Conservation (phyloP, 2,329 filamentous ascomycete species). For the Aspergillus sp. region DNA sequence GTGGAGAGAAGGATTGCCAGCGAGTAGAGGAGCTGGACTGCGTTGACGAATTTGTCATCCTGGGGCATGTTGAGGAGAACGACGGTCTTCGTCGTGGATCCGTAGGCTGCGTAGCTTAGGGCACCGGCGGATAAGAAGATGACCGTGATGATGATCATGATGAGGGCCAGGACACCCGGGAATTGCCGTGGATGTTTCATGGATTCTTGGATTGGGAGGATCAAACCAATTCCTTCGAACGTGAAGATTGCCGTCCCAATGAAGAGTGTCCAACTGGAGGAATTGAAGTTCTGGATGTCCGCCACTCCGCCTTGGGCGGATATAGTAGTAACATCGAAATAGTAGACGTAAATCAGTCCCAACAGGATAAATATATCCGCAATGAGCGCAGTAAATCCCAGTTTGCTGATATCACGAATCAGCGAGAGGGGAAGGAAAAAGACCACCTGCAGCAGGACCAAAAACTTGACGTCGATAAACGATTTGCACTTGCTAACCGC, state of each 20-base stretch:
- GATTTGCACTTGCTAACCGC: constrained; percentile 84
- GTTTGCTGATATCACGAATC: constrained; percentile 92
- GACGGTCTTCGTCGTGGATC: constrained; percentile 90
- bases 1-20: constrained; percentile 93
- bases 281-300: constrained; percentile 86
- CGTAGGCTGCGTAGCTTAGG: constrained; percentile 91
- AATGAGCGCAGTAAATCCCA: constrained; percentile 86
- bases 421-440: constrained; percentile 92
- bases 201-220: constrained; percentile 95
- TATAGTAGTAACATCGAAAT: constrained; percentile 85
- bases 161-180: constrained; percentile 72
- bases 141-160: constrained; percentile 92
- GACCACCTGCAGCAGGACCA: constrained; percentile 91
- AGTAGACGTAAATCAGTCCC: constrained; percentile 87
- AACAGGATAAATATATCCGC: constrained; percentile 92
- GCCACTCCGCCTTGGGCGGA: constrained; percentile 62
- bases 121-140: constrained; percentile 88
- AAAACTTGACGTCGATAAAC: constrained; percentile 73
- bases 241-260: constrained; percentile 99
- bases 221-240: constrained; percentile 93
- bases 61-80: constrained; percentile 94
- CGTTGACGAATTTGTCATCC: constrained; percentile 90
- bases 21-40: constrained; percentile 94
- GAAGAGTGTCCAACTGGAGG: constrained; percentile 88
- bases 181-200: constrained; percentile 91